These are phyloP conservation scores for Penicillium nordicum DNA, from an alignment of 2,329 filamentous ascomycete species.

Conservation along the genomic window DNA sequence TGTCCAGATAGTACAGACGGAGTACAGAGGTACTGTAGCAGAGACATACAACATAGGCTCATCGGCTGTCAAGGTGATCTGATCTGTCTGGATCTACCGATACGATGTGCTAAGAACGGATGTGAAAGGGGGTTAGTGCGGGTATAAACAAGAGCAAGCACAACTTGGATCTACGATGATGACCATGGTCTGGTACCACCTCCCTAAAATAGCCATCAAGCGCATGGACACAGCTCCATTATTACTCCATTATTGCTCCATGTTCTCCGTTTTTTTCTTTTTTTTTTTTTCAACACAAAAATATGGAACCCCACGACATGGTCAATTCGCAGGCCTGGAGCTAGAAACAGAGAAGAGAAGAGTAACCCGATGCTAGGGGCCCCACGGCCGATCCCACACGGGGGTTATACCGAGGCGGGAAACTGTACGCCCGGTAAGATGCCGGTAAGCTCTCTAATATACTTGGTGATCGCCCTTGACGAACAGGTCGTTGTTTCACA, in stretches of 20 bases:
- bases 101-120: not conserved
- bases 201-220: constrained; percentile 9
- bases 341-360: not conserved
- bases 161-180: constrained; percentile 2
- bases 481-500: constrained; percentile 24
- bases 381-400: constrained; percentile 16
- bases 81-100: not conserved
- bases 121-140: not conserved
- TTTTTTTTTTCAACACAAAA: not conserved
- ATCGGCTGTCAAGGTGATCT: not conserved
- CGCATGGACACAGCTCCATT: not conserved
- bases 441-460: constrained; percentile 1
- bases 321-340: not conserved
- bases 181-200: constrained; percentile 2
- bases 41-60: no score
- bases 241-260: not conserved
- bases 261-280: not conserved
- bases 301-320: not conserved
- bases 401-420: constrained; percentile 21
- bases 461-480: not conserved
- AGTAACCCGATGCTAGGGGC: constrained; percentile 1
- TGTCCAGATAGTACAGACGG: not conserved
- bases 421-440: constrained; percentile 2
- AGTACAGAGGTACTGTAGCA: not conserved
- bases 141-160: not conserved